Evolutionary conservation across 208 protist genomes (phyloP).

Genomic region (Leishmania tropica): DNA sequence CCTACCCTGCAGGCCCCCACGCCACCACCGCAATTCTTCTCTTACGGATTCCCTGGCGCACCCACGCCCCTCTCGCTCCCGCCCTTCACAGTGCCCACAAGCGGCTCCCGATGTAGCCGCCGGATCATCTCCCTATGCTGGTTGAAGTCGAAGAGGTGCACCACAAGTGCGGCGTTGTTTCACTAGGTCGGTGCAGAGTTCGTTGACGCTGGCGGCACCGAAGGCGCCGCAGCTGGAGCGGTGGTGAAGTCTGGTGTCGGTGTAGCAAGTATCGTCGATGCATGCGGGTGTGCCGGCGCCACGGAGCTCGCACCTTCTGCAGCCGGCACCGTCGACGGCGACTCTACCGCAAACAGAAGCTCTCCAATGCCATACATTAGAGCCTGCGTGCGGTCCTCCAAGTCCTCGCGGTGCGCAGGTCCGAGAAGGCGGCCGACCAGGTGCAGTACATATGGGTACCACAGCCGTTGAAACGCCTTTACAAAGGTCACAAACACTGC

Average conservation of each 20-base stretch:
- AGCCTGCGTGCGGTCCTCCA: constrained; percentile 35
- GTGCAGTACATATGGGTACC: constrained; percentile 63
- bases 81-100: background rate
- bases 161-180: background rate
- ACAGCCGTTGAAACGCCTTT: constrained; percentile 59
- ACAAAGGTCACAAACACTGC: constrained; percentile 55
- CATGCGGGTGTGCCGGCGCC: background rate
- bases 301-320: background rate
- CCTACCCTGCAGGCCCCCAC: background rate
- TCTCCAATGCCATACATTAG: constrained; percentile 29
- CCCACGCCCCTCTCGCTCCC: background rate
- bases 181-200: background rate
- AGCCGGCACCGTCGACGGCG: constrained; percentile 1
- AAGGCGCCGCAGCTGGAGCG: background rate
- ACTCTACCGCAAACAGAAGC: constrained; percentile 17
- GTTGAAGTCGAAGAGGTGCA: background rate
- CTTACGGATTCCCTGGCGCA: background rate
- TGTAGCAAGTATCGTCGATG: background rate
- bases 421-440: constrained; percentile 53
- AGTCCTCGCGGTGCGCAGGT: constrained; percentile 50
- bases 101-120: background rate
- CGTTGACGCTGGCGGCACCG: background rate
- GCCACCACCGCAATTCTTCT: background rate
- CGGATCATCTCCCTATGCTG: background rate
- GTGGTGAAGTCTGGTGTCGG: background rate